A percentile compares a stretch with the other conserved stretches of the same genome.
phyloP scores from a whole-genome alignment of 768 basidiomycete genomes.

The Leccinum boreale region DNA sequence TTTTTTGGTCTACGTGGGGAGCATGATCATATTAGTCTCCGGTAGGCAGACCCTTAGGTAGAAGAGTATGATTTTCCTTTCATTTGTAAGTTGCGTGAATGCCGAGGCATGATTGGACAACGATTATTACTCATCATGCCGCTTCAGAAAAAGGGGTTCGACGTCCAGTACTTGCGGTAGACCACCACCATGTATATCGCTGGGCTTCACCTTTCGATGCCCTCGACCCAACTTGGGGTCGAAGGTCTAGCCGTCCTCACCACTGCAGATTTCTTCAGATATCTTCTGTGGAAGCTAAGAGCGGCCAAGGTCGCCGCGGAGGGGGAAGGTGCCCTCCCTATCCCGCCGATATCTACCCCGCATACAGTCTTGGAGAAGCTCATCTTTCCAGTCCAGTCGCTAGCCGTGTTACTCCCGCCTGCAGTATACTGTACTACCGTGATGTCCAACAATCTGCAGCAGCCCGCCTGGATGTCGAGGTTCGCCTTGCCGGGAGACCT shows the following conservation, averaged over 20 bases:
- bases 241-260: constrained; percentile 25
- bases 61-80: too few species aligned
- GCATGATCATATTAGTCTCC: too few species aligned
- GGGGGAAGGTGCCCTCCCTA: constrained; percentile 17
- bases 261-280: constrained; percentile 24
- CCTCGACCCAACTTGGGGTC: constrained; percentile 11
- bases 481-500: constrained; percentile 25
- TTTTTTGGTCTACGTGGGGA: too few species aligned
- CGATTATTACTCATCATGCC: constrained; percentile 13
- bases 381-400: constrained; percentile 27
- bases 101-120: background rate
- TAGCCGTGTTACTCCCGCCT: constrained; percentile 24
- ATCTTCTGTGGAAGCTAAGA: constrained; percentile 11
- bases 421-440: constrained; percentile 27
- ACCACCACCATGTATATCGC: constrained; percentile 28
- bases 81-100: too few species aligned
- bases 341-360: constrained; percentile 13
- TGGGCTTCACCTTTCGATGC: constrained; percentile 15
- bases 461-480: constrained; percentile 35
- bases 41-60: too few species aligned
- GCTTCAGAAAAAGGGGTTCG: constrained; percentile 13
- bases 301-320: background rate
- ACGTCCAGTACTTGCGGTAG: constrained; percentile 8
- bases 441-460: constrained; percentile 29
- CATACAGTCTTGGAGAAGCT: constrained; percentile 25